A percentile compares a stretch with the other conserved stretches of the same genome.
These are phyloP conservation scores for Alternaria tenuissima DNA, from an alignment of 2,329 filamentous ascomycete genomes.

Conservation along the genomic window DNA sequence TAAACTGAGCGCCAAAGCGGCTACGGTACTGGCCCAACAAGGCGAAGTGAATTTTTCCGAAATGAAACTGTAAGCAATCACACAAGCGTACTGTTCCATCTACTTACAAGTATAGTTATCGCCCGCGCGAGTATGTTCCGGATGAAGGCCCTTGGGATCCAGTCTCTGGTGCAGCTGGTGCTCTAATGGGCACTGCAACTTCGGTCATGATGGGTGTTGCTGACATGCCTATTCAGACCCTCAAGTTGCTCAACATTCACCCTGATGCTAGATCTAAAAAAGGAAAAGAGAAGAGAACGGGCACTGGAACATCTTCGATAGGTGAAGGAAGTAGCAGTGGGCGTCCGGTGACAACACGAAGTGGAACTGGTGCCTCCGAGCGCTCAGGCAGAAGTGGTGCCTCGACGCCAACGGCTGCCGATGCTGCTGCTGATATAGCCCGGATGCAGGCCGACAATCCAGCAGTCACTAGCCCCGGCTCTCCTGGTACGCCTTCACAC, in stretches of 20 bases:
- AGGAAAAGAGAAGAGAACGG: slow-evolving; percentile 33
- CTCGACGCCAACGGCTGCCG: slow-evolving; percentile 28
- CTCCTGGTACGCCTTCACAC: slow-evolving; percentile 33
- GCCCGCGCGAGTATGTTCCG: slow-evolving; percentile 50
- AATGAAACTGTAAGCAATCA: slow-evolving; percentile 47
- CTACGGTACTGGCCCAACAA: slow-evolving; percentile 49
- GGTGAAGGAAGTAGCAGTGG: slow-evolving; percentile 26
- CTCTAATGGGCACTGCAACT: slow-evolving; percentile 82
- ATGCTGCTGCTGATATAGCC: slow-evolving; percentile 16
- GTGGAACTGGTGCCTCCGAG: slow-evolving; percentile 21
- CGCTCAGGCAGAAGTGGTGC: slow-evolving; percentile 28
- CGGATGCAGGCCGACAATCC: slow-evolving; percentile 18
- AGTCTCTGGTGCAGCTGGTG: slow-evolving; percentile 67
- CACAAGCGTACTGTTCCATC: not conserved
- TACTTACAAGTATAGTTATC: slow-evolving; percentile 38
- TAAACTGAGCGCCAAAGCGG: slow-evolving; percentile 48
- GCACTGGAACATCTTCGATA: slow-evolving; percentile 18
- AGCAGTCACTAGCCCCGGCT: slow-evolving; percentile 19
- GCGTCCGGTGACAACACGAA: slow-evolving; percentile 21
- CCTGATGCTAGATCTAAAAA: slow-evolving; percentile 45
- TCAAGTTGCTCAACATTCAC: slow-evolving; percentile 59
- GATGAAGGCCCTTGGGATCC: slow-evolving; percentile 53
- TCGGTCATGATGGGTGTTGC: slow-evolving; percentile 83
- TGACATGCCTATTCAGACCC: slow-evolving; percentile 69
- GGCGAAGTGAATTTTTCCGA: slow-evolving; percentile 48